A percentile compares a stretch with the other conserved stretches of the same genome.
Conservation (phyloP, 2,329 filamentous ascomycete genomes). For the Hypoxylon sp. region DNA sequence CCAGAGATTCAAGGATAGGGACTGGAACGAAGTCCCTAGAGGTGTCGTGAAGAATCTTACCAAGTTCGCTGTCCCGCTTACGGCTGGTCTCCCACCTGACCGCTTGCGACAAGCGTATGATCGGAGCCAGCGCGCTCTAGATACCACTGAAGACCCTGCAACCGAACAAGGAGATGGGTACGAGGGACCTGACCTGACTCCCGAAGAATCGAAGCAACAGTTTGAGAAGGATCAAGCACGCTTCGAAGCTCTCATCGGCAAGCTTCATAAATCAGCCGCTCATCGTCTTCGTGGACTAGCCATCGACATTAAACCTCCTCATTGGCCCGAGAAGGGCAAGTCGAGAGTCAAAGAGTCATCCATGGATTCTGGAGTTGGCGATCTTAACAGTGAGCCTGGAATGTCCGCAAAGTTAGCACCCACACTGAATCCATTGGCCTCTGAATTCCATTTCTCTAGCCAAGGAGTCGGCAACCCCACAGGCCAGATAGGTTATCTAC, state of each 20-base stretch:
- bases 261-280: constrained; percentile 44
- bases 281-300: constrained; percentile 14
- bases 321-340: neutral
- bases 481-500: neutral
- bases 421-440: constrained; percentile 49
- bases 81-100: constrained; percentile 45
- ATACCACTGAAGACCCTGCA: constrained; percentile 16
- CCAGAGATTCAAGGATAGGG: constrained; percentile 38
- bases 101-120: constrained; percentile 44
- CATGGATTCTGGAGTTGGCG: neutral
- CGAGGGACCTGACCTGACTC: neutral
- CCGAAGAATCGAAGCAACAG: neutral
- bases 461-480: neutral
- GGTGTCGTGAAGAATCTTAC: constrained; percentile 37
- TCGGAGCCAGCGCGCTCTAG: constrained; percentile 21
- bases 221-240: constrained; percentile 22
- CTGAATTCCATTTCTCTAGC: constrained; percentile 45
- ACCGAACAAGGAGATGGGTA: neutral
- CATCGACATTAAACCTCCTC: constrained; percentile 12
- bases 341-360: neutral
- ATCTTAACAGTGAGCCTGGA: neutral
- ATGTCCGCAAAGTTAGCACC: neutral
- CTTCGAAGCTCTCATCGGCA: constrained; percentile 46
- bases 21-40: constrained; percentile 36
- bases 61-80: constrained; percentile 43